A percentile compares a stretch with the other conserved stretches of the same genome.
phyloP scores from a whole-genome alignment of 1,284 basidiomycete species.

The Xerocomus minutiporus region DNA sequence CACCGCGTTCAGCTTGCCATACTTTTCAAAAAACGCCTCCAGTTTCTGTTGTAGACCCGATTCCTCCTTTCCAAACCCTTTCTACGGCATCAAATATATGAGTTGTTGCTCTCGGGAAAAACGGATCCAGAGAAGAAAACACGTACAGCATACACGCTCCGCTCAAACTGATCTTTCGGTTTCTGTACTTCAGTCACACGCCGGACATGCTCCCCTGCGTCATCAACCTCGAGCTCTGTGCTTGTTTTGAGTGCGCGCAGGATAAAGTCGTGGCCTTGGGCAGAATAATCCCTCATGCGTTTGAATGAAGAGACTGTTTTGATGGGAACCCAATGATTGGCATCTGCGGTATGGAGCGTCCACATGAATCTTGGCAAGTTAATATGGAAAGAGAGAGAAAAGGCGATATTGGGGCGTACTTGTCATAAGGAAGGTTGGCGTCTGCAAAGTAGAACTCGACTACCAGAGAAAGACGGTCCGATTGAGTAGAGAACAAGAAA shows the following conservation, averaged over 20 bases:
- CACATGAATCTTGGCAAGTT: constrained; percentile 82
- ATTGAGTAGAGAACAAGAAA: background rate
- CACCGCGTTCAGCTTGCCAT: constrained; percentile 81
- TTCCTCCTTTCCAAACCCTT: constrained; percentile 83
- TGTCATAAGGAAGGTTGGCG: constrained; percentile 95
- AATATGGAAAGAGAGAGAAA: background rate
- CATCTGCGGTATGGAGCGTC: constrained; percentile 73
- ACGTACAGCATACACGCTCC: constrained; percentile 82
- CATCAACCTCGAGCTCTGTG: constrained; percentile 74
- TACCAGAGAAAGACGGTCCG: constrained; percentile 30
- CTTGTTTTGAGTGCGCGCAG: constrained; percentile 61
- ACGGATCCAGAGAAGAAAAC: background rate
- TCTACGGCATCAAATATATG: constrained; percentile 44
- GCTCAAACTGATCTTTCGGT: constrained; percentile 70
- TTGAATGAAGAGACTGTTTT: constrained; percentile 91
- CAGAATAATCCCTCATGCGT: constrained; percentile 79
- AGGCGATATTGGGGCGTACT: constrained; percentile 40
- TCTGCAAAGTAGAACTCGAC: constrained; percentile 99
- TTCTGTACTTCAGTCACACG: constrained; percentile 68
- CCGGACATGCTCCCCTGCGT: constrained; percentile 68
- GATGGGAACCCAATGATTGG: constrained; percentile 89
- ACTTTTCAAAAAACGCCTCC: constrained; percentile 80
- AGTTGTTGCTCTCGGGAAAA: background rate
- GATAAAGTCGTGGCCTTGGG: constrained; percentile 63
- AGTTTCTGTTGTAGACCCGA: constrained; percentile 70